Evolutionary conservation across 1,284 basidiomycete genomes (phyloP).

Genomic region (Cutaneotrichosporon sp.): DNA sequence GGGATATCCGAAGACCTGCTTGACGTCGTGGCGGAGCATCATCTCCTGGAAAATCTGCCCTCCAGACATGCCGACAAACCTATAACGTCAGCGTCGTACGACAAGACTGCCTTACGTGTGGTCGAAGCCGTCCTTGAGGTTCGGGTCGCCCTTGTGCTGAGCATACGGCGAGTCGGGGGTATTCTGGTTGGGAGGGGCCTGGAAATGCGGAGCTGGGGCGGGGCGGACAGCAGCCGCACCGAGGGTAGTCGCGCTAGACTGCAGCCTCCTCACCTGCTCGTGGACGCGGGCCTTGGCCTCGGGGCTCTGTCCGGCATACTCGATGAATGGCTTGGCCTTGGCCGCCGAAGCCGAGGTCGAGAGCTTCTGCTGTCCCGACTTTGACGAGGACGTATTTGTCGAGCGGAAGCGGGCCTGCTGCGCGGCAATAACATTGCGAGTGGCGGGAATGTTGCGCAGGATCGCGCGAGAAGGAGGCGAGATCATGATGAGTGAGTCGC

Average conservation of each 20-base stretch:
- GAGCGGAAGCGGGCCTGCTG: conserved; percentile 32
- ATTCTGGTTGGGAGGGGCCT: conserved; percentile 40
- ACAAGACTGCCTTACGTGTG: conserved; percentile 40
- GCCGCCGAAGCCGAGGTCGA: conserved; percentile 40
- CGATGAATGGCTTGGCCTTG: conserved; percentile 21
- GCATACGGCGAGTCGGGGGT: conserved; percentile 33
- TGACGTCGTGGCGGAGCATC: conserved; percentile 96
- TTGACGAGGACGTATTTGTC: conserved; percentile 20
- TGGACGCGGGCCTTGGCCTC: conserved; percentile 62
- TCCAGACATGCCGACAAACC: conserved; percentile 91
- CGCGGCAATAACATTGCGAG: conserved; percentile 24
- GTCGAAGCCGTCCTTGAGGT: conserved; percentile 33
- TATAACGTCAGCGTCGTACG: conserved; percentile 20
- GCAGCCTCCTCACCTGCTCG: conserved; percentile 66
- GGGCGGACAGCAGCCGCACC: conserved; percentile 59
- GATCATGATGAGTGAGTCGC: conserved; percentile 14
- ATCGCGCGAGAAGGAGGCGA: conserved; percentile 22
- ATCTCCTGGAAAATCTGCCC: conserved; percentile 99
- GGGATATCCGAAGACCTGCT: conserved; percentile 97
- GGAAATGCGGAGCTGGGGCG: conserved; percentile 50
- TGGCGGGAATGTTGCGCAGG: conserved; percentile 21
- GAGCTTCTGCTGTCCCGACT: conserved; percentile 15
- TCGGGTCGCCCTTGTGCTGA: conserved; percentile 20
- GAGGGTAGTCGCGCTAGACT: conserved; percentile 62
- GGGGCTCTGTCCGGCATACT: conserved; percentile 31